Base-by-base conservation (phyloP, 345 rosid species). In the Mallotus nudiflorus region DNA sequence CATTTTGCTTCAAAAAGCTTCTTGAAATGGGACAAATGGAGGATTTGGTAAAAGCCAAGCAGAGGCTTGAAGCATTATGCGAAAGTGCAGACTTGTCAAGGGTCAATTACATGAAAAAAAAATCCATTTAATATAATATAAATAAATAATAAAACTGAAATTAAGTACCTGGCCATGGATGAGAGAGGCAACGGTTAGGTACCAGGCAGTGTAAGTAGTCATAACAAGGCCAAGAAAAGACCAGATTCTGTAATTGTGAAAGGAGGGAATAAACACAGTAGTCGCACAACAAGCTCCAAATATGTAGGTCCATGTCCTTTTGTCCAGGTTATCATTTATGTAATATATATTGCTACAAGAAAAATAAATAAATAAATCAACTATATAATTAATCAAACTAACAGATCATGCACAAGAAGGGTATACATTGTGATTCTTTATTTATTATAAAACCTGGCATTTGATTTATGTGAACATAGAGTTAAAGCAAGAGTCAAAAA, bases 191-290 rank as follows among this genome's bases (percentile, higher is more conserved):
- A 92, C 44, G 84, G 97, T 88, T 76, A 92, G 97, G 75, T 92
- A 95, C 99, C 99, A 95, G 49, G 99, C 93, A 53, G 97, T 88
- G 91, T 90, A 95, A 69, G 99, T 95, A 57, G 99, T 95, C 99
- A 95, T 95, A 67, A 95, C 35, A 35, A 95, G 97, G 56, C 99
- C 99, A 75, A 95, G 90, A 70, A 95, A 95, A 3, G 99, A 95
- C 99, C 99, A 95, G 72, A 95, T 90, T 77, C 97, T 88, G 86
- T 95, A 95, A 78, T 95, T 95, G 81, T 92, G 99, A 82, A 95
- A 95, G 8, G 99, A 95, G 45, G 99, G 99, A 70, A 95, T 92
- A 75, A 92, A 95, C 55, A 95, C 99, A 1, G 99, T 92, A 39
- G 99, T 92, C 22, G 97, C 97, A 79, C 99, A 95, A 71, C 99